A percentile compares a stretch with the other conserved stretches of the same genome.
Conservation (phyloP, 2,329 filamentous ascomycete genomes). For the Ustulina deusta region DNA sequence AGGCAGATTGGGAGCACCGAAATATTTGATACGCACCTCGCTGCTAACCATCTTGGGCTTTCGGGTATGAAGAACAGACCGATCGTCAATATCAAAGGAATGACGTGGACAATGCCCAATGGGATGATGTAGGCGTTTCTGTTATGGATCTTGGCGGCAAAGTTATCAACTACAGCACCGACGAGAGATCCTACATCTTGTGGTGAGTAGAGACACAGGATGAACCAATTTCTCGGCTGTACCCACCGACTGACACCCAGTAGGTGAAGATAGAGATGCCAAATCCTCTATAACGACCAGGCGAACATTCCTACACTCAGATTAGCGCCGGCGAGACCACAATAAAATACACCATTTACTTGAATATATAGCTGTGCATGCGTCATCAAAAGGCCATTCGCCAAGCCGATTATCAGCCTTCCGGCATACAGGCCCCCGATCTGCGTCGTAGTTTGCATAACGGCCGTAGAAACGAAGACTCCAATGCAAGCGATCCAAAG, state of each 20-base stretch:
- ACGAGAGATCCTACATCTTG: constrained; percentile 59
- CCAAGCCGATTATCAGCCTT: constrained; percentile 61
- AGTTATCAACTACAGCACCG: constrained; percentile 65
- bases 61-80: constrained; percentile 56
- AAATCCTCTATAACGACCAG: constrained; percentile 60
- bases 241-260: constrained; percentile 60
- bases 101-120: constrained; percentile 49
- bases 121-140: constrained; percentile 47
- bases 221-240: constrained; percentile 31
- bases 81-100: constrained; percentile 53
- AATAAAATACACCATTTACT: constrained; percentile 24
- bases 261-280: constrained; percentile 61
- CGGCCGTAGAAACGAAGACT: constrained; percentile 58
- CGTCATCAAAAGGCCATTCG: constrained; percentile 56
- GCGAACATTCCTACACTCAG: constrained; percentile 57
- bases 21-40: constrained; percentile 19
- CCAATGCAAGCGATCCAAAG: constrained; percentile 56
- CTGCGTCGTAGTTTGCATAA: constrained; percentile 63
- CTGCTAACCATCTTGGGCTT: constrained; percentile 57
- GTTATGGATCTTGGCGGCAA: constrained; percentile 47
- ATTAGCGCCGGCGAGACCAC: constrained; percentile 25
- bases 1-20: neutral
- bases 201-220: constrained; percentile 15
- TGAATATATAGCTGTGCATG: constrained; percentile 48
- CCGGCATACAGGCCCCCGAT: constrained; percentile 63